Base-by-base conservation (phyloP, 805 yeast genomes). In the Candida ulmi region DNA sequence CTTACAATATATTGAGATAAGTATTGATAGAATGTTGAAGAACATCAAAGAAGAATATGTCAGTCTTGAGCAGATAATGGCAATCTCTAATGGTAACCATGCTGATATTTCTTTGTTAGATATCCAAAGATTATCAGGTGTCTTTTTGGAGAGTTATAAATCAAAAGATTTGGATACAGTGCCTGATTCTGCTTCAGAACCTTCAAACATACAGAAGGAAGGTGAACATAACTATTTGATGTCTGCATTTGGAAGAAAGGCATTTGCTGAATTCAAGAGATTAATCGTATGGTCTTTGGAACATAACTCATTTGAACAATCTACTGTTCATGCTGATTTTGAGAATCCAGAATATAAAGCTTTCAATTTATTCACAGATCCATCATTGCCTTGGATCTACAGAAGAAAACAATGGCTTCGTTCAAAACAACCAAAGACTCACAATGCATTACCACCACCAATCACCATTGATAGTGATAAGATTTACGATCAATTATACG, bases 351-450 rank as follows among this genome's bases (percentile, higher is more conserved):
- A 16, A 8, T 24, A 21, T 23, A 38, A 42, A 33, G 33, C 34
- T 17, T 47, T 40, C 28, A 41, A 41, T 11, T 36, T 29, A 3
- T 38, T 35, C 11, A 44, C 47, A 3, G 50, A 45, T 17, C 41
- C 42, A 6, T 42, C 56, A 3, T 33, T 54, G 3, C 57, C 59
- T 1, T 55, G 60, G 60, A 43, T 49, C 17, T 42, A 54, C 38
- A 49, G 52, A 39, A 37, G 39, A 13, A 42, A 44, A 37, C 15
- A 32, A 4, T 54, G 54, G 57, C 18, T 44, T 13, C 42, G 60
- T 34, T 30, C 48, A 13, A 52, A 35, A 36, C 37, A 41, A n/a
- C 58, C 57, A 29, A 46, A 40, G 26, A 30, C 32, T 1, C 28
- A 30, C 3, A 19, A 34, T 17, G 29, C 30, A 11, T 9, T 35